Evolutionary conservation across 2,329 filamentous ascomycete species (phyloP).

Genomic region (Ceratocystiopsis minuta): DNA sequence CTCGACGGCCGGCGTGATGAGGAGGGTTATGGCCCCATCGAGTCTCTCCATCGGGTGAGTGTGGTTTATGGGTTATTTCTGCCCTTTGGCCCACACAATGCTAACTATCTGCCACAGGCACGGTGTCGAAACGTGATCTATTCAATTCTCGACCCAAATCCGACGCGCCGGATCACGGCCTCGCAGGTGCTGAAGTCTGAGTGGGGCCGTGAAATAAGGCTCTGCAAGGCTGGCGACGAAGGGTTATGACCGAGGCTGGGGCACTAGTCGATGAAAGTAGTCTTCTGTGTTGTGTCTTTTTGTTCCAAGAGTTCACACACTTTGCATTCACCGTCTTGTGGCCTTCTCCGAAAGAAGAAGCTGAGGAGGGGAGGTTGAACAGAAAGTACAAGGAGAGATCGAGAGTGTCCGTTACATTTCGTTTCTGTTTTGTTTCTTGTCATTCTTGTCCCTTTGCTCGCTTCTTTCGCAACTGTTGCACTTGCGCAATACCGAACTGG

Average conservation of each 20-base stretch:
- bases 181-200: conserved; percentile 95
- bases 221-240: conserved; percentile 93
- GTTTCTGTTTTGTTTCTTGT: too few relatives aligned
- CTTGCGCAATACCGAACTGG: too few relatives aligned
- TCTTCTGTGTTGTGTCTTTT: too few relatives aligned
- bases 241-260: conserved; percentile 42
- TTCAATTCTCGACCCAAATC: conserved; percentile 91
- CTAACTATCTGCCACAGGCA: conserved; percentile 40
- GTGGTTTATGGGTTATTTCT: not conserved
- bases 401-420: too few relatives aligned
- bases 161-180: conserved; percentile 77
- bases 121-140: conserved; percentile 98
- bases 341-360: too few relatives aligned
- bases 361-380: too few relatives aligned
- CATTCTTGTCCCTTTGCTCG: too few relatives aligned
- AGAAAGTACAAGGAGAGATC: too few relatives aligned
- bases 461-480: too few relatives aligned
- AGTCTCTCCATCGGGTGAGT: conserved; percentile 81
- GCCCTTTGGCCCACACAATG: conserved; percentile 1
- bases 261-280: too few relatives aligned
- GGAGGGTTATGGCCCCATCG: conserved; percentile 89
- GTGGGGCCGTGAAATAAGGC: conserved; percentile 94
- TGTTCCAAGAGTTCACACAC: too few relatives aligned
- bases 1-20: conserved; percentile 84
- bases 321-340: too few relatives aligned